These are phyloP conservation scores for Telfairia occidentalis DNA, from an alignment of 331 rosid species.

Conservation along the genomic window DNA sequence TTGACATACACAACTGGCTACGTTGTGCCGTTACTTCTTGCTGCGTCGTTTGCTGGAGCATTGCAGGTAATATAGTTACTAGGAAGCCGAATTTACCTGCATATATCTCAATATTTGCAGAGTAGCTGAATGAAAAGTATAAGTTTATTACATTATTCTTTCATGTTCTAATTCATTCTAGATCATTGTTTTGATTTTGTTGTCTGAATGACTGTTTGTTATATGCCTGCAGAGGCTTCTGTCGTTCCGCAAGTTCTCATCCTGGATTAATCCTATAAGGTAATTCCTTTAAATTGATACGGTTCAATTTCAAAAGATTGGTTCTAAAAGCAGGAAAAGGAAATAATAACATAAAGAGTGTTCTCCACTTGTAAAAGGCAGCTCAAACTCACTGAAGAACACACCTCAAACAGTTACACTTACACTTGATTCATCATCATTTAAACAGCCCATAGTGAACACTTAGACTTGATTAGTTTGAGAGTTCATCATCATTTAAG, in stretches of 20 bases:
- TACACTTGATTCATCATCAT: no score
- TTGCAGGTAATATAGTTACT: slow-evolving; percentile 43
- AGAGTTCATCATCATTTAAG: no score
- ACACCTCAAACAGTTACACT: no score
- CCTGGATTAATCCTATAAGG: slow-evolving; percentile 93
- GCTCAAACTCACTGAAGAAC: no score
- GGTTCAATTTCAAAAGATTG: background rate
- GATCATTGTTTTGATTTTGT: background rate
- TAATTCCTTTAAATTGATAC: slow-evolving; percentile 16
- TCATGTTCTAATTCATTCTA: background rate
- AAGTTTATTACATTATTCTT: background rate
- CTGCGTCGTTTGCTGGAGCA: slow-evolving; percentile 94
- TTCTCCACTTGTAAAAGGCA: no score
- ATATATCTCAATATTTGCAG: background rate
- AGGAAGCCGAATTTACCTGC: background rate
- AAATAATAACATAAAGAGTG: no score
- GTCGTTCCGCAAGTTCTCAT: slow-evolving; percentile 77
- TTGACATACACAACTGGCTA: slow-evolving; percentile 92
- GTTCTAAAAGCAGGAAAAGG: no score
- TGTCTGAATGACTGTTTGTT: background rate
- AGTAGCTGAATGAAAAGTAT: background rate
- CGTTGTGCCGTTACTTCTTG: slow-evolving; percentile 73
- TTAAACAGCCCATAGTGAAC: no score
- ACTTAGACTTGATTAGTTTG: no score
- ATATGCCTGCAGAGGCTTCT: slow-evolving; percentile 53